These are phyloP conservation scores for Aureobasidium leucospermi DNA, from an alignment of 2,329 filamentous ascomycete genomes.

Conservation along the genomic window DNA sequence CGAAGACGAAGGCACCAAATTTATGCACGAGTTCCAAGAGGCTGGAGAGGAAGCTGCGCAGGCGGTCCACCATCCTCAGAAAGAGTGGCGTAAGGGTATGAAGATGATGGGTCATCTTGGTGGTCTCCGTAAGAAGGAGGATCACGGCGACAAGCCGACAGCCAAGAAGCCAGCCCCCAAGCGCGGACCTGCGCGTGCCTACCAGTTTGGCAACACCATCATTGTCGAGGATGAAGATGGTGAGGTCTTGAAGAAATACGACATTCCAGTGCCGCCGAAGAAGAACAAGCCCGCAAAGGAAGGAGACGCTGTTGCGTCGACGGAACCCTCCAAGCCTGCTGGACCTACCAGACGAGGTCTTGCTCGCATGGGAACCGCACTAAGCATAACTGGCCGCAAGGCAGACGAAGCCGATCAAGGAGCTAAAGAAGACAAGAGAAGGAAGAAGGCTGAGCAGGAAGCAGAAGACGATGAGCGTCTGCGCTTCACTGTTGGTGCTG, in stretches of 20 bases:
- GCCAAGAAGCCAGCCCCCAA: slow-evolving; percentile 28
- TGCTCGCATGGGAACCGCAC: slow-evolving; percentile 48
- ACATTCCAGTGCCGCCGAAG: slow-evolving; percentile 51
- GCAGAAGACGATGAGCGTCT: slow-evolving; percentile 64
- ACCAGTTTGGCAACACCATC: slow-evolving; percentile 82
- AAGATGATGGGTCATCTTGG: slow-evolving; percentile 42
- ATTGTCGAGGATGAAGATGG: slow-evolving; percentile 84
- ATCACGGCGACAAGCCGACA: slow-evolving; percentile 21
- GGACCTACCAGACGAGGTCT: slow-evolving; percentile 36
- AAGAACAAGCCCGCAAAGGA: slow-evolving; percentile 42
- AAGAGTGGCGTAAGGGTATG: slow-evolving; percentile 33
- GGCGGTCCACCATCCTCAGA: slow-evolving; percentile 29
- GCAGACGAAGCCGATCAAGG: slow-evolving; percentile 26
- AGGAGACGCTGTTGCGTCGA: slow-evolving; percentile 1
- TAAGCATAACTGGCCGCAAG: slow-evolving; percentile 35
- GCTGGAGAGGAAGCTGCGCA: slow-evolving; percentile 65
- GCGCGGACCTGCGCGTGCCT: slow-evolving; percentile 69
- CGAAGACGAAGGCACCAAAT: slow-evolving; percentile 34
- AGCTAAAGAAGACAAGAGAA: slow-evolving; percentile 15
- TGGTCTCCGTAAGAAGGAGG: slow-evolving; percentile 38
- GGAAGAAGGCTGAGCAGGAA: slow-evolving; percentile 21
- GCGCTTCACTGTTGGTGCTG: slow-evolving; percentile 67
- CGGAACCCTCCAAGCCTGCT: slow-evolving; percentile 21
- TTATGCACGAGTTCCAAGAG: slow-evolving; percentile 34
- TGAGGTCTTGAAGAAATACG: slow-evolving; percentile 79